These are phyloP conservation scores for Schizophyllum commune DNA, from an alignment of 1,284 basidiomycete species.

Conservation along the genomic window DNA sequence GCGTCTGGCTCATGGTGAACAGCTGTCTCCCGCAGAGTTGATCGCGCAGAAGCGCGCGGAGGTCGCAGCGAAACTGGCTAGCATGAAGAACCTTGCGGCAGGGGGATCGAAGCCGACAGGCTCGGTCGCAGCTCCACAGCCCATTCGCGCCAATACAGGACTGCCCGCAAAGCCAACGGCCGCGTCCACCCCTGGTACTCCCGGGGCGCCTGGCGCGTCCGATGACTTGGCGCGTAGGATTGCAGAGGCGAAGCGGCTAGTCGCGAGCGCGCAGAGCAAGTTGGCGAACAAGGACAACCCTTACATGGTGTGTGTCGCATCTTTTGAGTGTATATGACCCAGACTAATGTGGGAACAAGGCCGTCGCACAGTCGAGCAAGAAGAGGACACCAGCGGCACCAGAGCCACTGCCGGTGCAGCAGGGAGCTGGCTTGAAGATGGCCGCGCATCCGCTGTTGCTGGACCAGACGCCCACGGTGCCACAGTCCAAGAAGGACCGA, in stretches of 20 bases:
- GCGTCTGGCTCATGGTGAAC: neutral
- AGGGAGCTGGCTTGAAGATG: conserved; percentile 82
- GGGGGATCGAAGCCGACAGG: conserved; percentile 20
- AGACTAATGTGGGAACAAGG: no score
- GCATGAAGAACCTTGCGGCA: conserved; percentile 52
- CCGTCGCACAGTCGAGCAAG: conserved; percentile 44
- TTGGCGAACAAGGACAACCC: conserved; percentile 72
- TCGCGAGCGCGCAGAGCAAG: conserved; percentile 71
- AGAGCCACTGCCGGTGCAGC: conserved; percentile 48
- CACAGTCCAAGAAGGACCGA: conserved; percentile 77
- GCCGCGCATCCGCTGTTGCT: conserved; percentile 83
- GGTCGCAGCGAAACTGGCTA: conserved; percentile 77
- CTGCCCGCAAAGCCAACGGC: conserved; percentile 23
- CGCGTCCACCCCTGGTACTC: conserved; percentile 29
- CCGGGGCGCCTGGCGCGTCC: conserved; percentile 37
- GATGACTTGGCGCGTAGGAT: conserved; percentile 65
- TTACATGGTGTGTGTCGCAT: conserved; percentile 57
- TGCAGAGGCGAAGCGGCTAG: conserved; percentile 72
- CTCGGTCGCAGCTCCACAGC: conserved; percentile 12
- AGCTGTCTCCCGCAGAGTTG: conserved; percentile 37
- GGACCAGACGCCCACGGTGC: conserved; percentile 48
- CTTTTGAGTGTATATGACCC: no score
- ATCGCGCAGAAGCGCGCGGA: conserved; percentile 79
- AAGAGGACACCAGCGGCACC: conserved; percentile 41
- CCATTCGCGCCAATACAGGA: neutral